Evolutionary conservation across 495 filamentous ascomycete genomes (phyloP).

Genomic region (Trichoderma gamsii): DNA sequence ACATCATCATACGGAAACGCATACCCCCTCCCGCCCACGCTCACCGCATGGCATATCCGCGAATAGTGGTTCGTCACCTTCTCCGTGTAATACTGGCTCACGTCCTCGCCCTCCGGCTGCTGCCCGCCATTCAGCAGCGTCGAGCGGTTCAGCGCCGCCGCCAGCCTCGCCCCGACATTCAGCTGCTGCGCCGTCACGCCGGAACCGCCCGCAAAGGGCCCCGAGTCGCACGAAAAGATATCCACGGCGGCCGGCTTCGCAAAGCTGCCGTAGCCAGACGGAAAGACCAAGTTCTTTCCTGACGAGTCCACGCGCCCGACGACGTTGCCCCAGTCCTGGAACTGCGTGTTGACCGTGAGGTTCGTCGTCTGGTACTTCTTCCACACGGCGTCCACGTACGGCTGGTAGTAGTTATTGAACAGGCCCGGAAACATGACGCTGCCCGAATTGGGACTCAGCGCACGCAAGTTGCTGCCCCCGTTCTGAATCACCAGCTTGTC

Average conservation of each 20-base stretch:
- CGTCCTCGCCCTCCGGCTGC: slow-evolving; percentile 45
- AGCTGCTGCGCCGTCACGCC: slow-evolving; percentile 34
- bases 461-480: slow-evolving; percentile 51
- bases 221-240: slow-evolving; percentile 67
- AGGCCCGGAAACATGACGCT: slow-evolving; percentile 45
- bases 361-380: slow-evolving; percentile 44
- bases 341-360: slow-evolving; percentile 60
- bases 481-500: slow-evolving; percentile 51
- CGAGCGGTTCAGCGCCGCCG: slow-evolving; percentile 63
- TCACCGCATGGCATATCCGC: slow-evolving; percentile 57
- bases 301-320: slow-evolving; percentile 40
- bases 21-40: slow-evolving; percentile 60
- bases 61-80: slow-evolving; percentile 66
- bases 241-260: slow-evolving; percentile 52
- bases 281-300: slow-evolving; percentile 46
- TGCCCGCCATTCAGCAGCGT: slow-evolving; percentile 47
- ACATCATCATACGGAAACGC: slow-evolving; percentile 80
- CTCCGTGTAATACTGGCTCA: slow-evolving; percentile 47
- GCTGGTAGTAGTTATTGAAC: slow-evolving; percentile 56
- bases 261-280: slow-evolving; percentile 42
- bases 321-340: slow-evolving; percentile 38
- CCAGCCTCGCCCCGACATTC: slow-evolving; percentile 57
- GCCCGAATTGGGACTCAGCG: slow-evolving; percentile 60
- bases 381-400: slow-evolving; percentile 62
- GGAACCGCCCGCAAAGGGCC: slow-evolving; percentile 52